Base-by-base conservation (phyloP, 2,329 filamentous ascomycete species). In the Cercospora sp. region DNA sequence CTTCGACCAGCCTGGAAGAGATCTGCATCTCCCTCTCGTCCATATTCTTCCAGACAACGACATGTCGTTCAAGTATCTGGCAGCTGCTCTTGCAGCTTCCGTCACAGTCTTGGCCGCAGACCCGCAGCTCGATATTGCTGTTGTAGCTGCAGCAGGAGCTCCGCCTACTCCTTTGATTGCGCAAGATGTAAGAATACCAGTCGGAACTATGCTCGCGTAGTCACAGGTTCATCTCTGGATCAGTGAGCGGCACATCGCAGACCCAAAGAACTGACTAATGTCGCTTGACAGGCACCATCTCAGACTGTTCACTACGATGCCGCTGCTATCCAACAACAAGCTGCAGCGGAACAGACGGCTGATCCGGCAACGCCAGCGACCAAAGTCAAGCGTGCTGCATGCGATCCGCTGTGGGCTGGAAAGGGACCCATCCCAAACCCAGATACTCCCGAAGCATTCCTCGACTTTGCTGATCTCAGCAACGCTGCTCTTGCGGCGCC, bases 401-500 rank as follows among this genome's bases (percentile, higher is more conserved):
- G 66, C 23, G 66, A 60, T 39, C 61, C 61, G 26, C 65, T 65
- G 16, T 28, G 39, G 23, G n/a, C 28, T 36, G 66, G 61, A 26
- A 60, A 60, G 10, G 65, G 65, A 13, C 65, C 61, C 7, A 58
- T 63, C 20, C 45, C 63, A 13, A 23, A 42, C 4, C 68, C 68
- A 55, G 66, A 70, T 28, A 70, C 58, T 20, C 63, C 60, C 30
- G 18, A 62, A 23, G 55, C 60, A 3, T 69, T 69, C 59, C 55
- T 65, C n/a, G 33, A 30, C 65, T 70, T 69, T 63, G 4, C 67
- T 16, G 69, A 65, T 2, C 74, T 72, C 45, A 53, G 64, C 18
- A 36, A 30, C 13, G 67, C 67, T 1, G 75, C 75, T 8, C 39
- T 48, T 12, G 61, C 51, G 5, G 64, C 62, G 23, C 45, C 59